Conservation (phyloP, 192 early-diverging fungal species). For the Powellomyces hirtus region DNA sequence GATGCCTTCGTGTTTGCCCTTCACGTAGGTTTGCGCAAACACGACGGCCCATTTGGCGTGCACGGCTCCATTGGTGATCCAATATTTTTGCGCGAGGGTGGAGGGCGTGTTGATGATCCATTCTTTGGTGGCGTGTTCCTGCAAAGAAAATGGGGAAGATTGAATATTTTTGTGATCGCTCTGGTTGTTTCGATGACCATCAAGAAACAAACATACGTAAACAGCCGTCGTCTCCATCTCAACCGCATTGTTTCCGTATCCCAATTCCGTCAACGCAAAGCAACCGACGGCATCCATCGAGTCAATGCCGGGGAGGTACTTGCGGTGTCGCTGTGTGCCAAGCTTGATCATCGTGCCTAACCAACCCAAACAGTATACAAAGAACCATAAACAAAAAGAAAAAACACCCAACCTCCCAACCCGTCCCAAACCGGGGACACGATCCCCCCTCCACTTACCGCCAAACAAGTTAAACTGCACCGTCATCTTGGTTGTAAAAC, state of each 20-base stretch:
- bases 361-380: background rate
- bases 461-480: constrained; percentile 71
- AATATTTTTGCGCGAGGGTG: constrained; percentile 73
- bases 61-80: constrained; percentile 77
- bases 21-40: constrained; percentile 73
- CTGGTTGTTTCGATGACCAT: too few species aligned
- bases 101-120: constrained; percentile 74
- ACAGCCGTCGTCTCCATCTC: constrained; percentile 73
- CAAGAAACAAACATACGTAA: constrained; percentile 41
- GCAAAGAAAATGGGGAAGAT: background rate
- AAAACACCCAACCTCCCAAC: too few species aligned
- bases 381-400: too few species aligned
- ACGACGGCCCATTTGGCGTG: constrained; percentile 73
- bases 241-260: constrained; percentile 78
- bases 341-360: constrained; percentile 65
- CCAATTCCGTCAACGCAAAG: constrained; percentile 76
- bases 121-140: constrained; percentile 59
- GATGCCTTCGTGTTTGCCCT: constrained; percentile 71
- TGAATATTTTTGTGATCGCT: too few species aligned
- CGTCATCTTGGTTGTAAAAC: constrained; percentile 69
- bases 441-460: too few species aligned
- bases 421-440: too few species aligned
- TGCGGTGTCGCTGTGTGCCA: constrained; percentile 69
- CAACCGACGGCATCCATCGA: constrained; percentile 66
- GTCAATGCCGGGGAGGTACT: constrained; percentile 63